These are phyloP conservation scores for Pichia sp. DNA, from an alignment of 1,139 yeast genomes.

Conservation along the genomic window DNA sequence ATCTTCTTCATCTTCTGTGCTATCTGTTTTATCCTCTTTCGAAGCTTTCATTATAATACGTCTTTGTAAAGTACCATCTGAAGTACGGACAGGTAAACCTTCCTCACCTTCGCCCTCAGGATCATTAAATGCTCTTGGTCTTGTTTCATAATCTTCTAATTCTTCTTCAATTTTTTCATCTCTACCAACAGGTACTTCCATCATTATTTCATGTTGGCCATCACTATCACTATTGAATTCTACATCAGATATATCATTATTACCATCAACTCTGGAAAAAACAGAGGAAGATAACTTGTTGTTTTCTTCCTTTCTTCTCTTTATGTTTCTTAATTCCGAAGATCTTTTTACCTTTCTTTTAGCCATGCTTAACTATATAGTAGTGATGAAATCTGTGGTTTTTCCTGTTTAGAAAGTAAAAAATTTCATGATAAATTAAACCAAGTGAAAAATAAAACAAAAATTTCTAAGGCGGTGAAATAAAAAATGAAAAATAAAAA, in stretches of 20 bases:
- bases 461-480: background rate
- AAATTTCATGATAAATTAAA: background rate
- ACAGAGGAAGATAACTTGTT: slow-evolving; percentile 29
- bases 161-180: slow-evolving; percentile 23
- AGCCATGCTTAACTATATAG: slow-evolving; percentile 32
- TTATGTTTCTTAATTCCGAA: slow-evolving; percentile 35
- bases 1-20: slow-evolving; percentile 22
- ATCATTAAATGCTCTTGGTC: slow-evolving; percentile 42
- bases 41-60: slow-evolving; percentile 31
- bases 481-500: background rate
- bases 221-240: slow-evolving; percentile 26
- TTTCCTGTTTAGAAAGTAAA: background rate
- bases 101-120: slow-evolving; percentile 47
- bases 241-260: slow-evolving; percentile 17
- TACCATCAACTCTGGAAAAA: slow-evolving; percentile 12
- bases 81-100: slow-evolving; percentile 73
- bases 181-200: background rate
- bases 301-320: slow-evolving; percentile 51
- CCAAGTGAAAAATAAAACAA: background rate
- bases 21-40: slow-evolving; percentile 23
- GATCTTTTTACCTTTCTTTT: slow-evolving; percentile 40
- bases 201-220: background rate
- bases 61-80: slow-evolving; percentile 65
- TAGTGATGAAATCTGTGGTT: background rate
- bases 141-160: slow-evolving; percentile 55